Base-by-base conservation (phyloP, 2,329 filamentous ascomycete species). In the Colletotrichum navitas region DNA sequence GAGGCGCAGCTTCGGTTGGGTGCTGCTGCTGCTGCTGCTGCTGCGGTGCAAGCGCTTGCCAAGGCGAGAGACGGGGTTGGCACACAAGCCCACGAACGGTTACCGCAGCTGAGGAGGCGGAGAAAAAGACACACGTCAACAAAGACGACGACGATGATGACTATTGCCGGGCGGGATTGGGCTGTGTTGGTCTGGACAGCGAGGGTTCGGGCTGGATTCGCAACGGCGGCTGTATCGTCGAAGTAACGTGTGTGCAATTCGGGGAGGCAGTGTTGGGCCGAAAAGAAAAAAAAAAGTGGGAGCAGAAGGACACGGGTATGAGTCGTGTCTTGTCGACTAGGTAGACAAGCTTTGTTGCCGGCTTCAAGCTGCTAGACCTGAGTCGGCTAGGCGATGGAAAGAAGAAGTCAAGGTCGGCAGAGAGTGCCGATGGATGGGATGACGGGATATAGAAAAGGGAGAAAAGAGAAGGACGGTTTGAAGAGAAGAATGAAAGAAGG, bases 211-310 rank as follows among this genome's bases (percentile, higher is more conserved):
- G 12, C 45, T 45, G 49, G 61, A 41, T 63, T 24, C 43, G 64
- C 55, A 61, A 68, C 68, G 36, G 59, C 68, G 59, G 52, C 32
- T 69, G 69, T 69, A 63, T 63, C 49, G 61, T 43, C 24, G 4
- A 14, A 43, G 65, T 69, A 56, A 47, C 69, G 52, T 55, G 32
- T 58, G 51, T 66, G 68, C 68, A 68, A 36, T 29, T 55, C 54
- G 59, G 59, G 54, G 66, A 69, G 69, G 69, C 69, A 47, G 69
- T 69, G 69, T 63, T 43, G 29, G 26, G 32, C 52, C 29, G 52
- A 68, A 64, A 45, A 45, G 4, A 21, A 8, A 21, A 10, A 68
- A 64, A 72, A 69, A 72, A 72, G 69, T 64, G 59, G 69, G 60
- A 69, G 47, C 45, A 29, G 24, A 60, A 59, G 54, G 34, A 43